Evolutionary conservation across 805 yeast genomes (phyloP).

Genomic region (Candida ipomoeae): DNA sequence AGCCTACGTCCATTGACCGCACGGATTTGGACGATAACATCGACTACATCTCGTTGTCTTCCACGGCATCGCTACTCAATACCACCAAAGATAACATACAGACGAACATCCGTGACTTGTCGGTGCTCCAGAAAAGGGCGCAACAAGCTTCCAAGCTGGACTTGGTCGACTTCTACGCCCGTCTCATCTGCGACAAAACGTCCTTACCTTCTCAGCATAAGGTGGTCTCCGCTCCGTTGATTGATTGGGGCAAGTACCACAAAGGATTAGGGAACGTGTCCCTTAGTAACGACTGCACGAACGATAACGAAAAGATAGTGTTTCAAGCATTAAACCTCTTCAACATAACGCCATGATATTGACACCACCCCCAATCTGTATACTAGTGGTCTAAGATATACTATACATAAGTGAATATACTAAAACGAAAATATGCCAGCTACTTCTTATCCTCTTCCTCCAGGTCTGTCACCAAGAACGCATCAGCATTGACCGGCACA

Average conservation of each 20-base stretch:
- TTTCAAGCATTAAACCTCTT: slow-evolving; percentile 17
- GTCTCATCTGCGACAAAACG: slow-evolving; percentile 30
- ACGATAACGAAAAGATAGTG: slow-evolving; percentile 13
- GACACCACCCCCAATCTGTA: slow-evolving; percentile 9
- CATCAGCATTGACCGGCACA: slow-evolving; percentile 40
- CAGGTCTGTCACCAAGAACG: slow-evolving; percentile 41
- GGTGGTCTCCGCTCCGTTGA: slow-evolving; percentile 30
- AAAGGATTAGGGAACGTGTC: slow-evolving; percentile 24
- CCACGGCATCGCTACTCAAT: slow-evolving; percentile 29
- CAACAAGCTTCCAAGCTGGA: slow-evolving; percentile 21
- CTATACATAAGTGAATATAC: slow-evolving; percentile 2
- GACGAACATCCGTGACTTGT: slow-evolving; percentile 29
- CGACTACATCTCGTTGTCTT: slow-evolving; percentile 34
- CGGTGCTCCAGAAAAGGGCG: slow-evolving; percentile 19
- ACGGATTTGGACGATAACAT: slow-evolving; percentile 24
- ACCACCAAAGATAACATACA: slow-evolving; percentile 22
- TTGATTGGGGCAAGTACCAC: slow-evolving; percentile 39
- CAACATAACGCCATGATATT: slow-evolving; percentile 8
- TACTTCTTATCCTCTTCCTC: slow-evolving; percentile 35
- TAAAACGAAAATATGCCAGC: not conserved
- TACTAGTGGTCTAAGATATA: slow-evolving; percentile 4
- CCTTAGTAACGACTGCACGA: slow-evolving; percentile 15
- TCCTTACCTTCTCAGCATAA: slow-evolving; percentile 33
- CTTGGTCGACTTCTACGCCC: slow-evolving; percentile 31
- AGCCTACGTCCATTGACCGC: slow-evolving; percentile 1